A percentile compares a stretch with the other conserved stretches of the same genome.
These are phyloP conservation scores for Blastobotrys arbuscula DNA, from an alignment of 1,139 yeast species.

Conservation along the genomic window DNA sequence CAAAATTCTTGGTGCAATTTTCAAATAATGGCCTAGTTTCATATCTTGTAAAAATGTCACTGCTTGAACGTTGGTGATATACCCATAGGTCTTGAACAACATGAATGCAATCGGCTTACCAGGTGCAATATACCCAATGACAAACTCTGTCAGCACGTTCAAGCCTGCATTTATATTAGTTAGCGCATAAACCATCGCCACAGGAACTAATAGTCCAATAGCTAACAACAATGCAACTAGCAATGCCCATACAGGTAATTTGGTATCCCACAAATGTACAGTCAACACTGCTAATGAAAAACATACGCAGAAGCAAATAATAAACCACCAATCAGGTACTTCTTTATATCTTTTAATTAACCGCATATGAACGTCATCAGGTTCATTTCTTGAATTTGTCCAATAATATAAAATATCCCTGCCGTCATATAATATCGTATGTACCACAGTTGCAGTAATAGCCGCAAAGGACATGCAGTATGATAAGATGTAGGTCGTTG, in stretches of 20 bases:
- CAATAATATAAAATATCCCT: conserved; percentile 45
- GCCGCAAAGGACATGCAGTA: conserved; percentile 64
- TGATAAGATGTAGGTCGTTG: conserved; percentile 57
- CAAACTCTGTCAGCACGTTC: conserved; percentile 55
- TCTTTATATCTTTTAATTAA: conserved; percentile 55
- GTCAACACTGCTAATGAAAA: conserved; percentile 47
- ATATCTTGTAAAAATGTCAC: conserved; percentile 50
- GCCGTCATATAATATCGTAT: conserved; percentile 53
- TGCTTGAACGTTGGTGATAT: conserved; percentile 54
- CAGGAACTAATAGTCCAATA: conserved; percentile 50
- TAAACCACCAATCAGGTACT: conserved; percentile 67
- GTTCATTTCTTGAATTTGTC: conserved; percentile 39
- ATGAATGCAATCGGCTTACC: conserved; percentile 59
- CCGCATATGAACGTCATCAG: conserved; percentile 58
- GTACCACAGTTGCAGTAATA: conserved; percentile 50
- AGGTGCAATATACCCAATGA: conserved; percentile 58
- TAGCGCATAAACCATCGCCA: conserved; percentile 48
- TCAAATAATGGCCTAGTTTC: conserved; percentile 59
- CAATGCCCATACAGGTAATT: conserved; percentile 46
- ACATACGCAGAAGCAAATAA: conserved; percentile 42
- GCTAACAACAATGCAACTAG: conserved; percentile 49
- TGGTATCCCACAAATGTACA: conserved; percentile 42
- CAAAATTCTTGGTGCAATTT: conserved; percentile 55
- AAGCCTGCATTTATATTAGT: conserved; percentile 53
- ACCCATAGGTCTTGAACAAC: conserved; percentile 57